phyloP scores from a whole-genome alignment of 495 filamentous ascomycete species.

The Penicillium waksmanii region DNA sequence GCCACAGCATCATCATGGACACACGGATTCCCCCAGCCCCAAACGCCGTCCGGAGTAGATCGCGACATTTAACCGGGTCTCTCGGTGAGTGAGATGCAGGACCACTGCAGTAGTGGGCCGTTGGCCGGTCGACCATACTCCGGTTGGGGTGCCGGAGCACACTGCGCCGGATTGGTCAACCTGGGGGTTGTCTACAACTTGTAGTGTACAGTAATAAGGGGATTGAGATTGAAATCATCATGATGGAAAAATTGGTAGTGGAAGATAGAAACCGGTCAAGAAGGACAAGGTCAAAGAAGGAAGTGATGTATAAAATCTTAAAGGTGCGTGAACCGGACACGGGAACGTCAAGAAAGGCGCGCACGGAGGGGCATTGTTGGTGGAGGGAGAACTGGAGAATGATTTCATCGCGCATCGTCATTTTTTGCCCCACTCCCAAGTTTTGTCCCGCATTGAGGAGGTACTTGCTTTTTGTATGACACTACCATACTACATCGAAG shows the following conservation, averaged over 20 bases:
- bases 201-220: too few species aligned
- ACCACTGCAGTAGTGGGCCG: conserved; percentile 31
- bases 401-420: conserved; percentile 38
- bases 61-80: conserved; percentile 32
- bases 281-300: neutral
- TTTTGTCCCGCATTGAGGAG: conserved; percentile 3
- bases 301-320: too few species aligned
- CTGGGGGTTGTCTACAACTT: neutral
- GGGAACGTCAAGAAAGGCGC: too few species aligned
- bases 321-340: too few species aligned
- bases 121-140: conserved; percentile 36
- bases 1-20: conserved; percentile 2
- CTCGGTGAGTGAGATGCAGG: conserved; percentile 32
- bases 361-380: neutral
- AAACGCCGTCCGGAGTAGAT: conserved; percentile 17
- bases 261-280: neutral
- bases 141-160: conserved; percentile 43
- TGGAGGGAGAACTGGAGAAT: conserved; percentile 2
- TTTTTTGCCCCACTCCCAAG: conserved; percentile 38
- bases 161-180: conserved; percentile 36
- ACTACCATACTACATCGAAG: conserved; percentile 4
- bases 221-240: neutral
- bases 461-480: conserved; percentile 25
- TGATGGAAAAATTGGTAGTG: neutral
- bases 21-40: conserved; percentile 9